phyloP scores from a whole-genome alignment of 2,329 filamentous ascomycete species.

The Pseudocercospora crystallina region DNA sequence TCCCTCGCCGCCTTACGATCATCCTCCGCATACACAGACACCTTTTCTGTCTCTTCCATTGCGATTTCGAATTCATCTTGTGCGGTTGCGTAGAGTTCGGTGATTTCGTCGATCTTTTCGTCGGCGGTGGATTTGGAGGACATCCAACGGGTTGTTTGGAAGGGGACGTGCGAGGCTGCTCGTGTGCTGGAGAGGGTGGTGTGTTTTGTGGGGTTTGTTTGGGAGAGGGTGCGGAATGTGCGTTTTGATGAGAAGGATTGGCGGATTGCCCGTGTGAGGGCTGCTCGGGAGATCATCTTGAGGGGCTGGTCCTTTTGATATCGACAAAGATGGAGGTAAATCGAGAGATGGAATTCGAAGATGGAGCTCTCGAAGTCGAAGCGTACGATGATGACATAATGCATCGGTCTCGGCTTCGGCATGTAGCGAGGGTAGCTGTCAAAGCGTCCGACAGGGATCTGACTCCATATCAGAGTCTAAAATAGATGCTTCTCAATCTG shows the following conservation, averaged over 20 bases:
- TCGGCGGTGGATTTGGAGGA: conserved; percentile 35
- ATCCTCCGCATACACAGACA: conserved; percentile 56
- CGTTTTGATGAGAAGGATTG: conserved; percentile 18
- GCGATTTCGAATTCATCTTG: conserved; percentile 52
- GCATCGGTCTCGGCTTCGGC: no score
- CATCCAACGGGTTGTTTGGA: conserved; percentile 27
- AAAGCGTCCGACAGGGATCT: no score
- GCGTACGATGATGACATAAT: no score
- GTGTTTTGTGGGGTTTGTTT: not conserved
- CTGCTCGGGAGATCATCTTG: conserved; percentile 24
- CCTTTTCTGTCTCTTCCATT: conserved; percentile 53
- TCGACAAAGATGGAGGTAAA: no score
- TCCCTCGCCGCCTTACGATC: conserved; percentile 55
- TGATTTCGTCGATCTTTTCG: conserved; percentile 43
- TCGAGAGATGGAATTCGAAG: not conserved
- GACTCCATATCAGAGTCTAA: no score
- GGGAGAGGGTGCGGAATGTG: conserved; percentile 21
- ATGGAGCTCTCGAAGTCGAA: no score
- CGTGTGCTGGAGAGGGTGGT: conserved; percentile 4
- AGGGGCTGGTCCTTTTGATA: no score
- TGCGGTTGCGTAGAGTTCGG: conserved; percentile 42
- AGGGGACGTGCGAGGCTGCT: conserved; percentile 27
- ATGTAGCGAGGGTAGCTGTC: not conserved
- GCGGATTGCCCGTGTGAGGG: conserved; percentile 21
- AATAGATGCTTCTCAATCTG: no score